These are phyloP conservation scores for Talaromyces borbonicus DNA, from an alignment of 495 filamentous ascomycete genomes.

Conservation along the genomic window DNA sequence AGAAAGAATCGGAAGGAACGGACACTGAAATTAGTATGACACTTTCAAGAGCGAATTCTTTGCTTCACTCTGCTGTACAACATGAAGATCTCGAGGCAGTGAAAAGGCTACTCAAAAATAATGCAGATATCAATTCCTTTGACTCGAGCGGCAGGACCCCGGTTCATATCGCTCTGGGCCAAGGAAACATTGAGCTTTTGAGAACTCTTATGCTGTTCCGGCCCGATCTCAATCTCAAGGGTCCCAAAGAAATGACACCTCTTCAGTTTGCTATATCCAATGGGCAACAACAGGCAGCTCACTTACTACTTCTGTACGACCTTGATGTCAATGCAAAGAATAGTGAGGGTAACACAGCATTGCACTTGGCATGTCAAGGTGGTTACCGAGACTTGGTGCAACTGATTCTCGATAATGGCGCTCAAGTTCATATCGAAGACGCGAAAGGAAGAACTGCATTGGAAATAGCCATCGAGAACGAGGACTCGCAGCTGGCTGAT, in stretches of 20 bases:
- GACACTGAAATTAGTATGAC: too few species aligned
- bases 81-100: neutral
- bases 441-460: neutral
- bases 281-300: neutral
- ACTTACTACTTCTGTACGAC: neutral
- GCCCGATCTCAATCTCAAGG: neutral
- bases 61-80: neutral
- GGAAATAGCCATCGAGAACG: neutral
- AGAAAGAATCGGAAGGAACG: too few species aligned
- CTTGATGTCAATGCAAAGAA: neutral
- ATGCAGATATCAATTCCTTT: neutral
- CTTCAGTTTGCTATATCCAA: neutral
- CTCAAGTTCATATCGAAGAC: neutral
- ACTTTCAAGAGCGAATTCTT: neutral
- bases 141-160: neutral
- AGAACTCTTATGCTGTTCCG: neutral
- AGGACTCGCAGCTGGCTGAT: neutral
- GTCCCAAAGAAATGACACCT: neutral
- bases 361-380: neutral
- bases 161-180: neutral
- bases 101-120: neutral
- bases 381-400: constrained; percentile 1
- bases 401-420: neutral
- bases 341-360: neutral
- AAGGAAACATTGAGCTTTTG: neutral